A percentile compares a stretch with the other conserved stretches of the same genome.
phyloP scores from a whole-genome alignment of 768 basidiomycete species.

The Hirschioporus abietinus region DNA sequence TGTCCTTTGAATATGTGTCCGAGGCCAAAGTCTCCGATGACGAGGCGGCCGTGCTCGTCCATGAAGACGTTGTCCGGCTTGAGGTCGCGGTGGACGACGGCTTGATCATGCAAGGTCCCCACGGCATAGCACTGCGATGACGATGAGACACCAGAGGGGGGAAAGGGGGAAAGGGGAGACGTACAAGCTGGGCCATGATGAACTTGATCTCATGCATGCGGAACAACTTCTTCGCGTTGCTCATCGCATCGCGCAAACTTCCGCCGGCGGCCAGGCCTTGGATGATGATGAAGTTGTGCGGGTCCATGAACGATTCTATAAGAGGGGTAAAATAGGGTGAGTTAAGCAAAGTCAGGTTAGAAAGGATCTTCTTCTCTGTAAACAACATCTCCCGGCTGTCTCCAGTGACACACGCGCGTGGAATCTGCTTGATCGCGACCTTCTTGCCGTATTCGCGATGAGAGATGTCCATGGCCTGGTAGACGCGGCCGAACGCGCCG shows the following conservation, averaged over 20 bases:
- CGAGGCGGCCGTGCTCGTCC: slow-evolving; percentile 39
- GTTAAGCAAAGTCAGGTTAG: neutral
- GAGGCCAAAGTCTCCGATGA: slow-evolving; percentile 45
- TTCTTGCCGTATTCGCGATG: neutral
- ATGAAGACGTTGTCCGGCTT: slow-evolving; percentile 46
- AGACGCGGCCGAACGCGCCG: slow-evolving; percentile 1
- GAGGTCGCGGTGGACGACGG: slow-evolving; percentile 24
- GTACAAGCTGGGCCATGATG: neutral
- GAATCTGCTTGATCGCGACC: neutral
- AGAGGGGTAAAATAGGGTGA: neutral
- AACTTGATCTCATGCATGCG: neutral
- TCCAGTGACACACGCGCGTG: too few relatives aligned
- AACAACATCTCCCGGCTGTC: neutral
- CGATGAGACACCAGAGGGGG: neutral
- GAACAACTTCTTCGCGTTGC: neutral
- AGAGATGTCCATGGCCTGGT: neutral
- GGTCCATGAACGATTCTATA: neutral
- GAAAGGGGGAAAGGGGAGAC: neutral
- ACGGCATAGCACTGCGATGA: neutral
- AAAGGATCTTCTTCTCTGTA: neutral
- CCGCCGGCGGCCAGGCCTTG: neutral
- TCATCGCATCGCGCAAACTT: neutral
- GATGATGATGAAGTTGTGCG: neutral
- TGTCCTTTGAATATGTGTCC: slow-evolving; percentile 25
- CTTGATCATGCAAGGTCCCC: neutral